Base-by-base conservation (phyloP, 176 grass and related monocot species). In the Oryza nivara region DNA sequence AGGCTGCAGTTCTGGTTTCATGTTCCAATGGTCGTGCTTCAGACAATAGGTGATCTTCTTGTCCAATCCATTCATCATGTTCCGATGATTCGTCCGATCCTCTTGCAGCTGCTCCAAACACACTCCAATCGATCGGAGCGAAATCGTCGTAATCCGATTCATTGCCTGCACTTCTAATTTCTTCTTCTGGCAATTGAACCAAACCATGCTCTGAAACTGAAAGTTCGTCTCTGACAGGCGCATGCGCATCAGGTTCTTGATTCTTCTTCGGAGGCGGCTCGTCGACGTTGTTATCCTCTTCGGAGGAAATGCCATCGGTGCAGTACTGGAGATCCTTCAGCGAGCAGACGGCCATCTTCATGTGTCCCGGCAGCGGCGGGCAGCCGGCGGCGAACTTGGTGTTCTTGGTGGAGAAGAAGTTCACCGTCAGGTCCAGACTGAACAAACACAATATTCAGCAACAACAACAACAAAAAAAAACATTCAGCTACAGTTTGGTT, bases 321-420 rank as follows among this genome's bases (percentile, higher is more conserved):
- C 78, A 83, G 84, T 83, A 95, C 14, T 88, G 93, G 44, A 98
- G 83, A 78, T 98, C 96, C 46, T 94, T 93, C 88, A 98, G 86
- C 3, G 72, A n/a, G 66, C 77, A 86, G 34, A 98, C 44, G 5
- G 75, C 66, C 0, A 82, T 75, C 82, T 86, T 94, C 96, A 98
- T 98, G 73, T 93, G 89, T 41, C 49, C 81, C 23, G 93, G 96
- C 66, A 95, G 85, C 46, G 83, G 38, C 9, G 78, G 88, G 80
- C 91, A 94, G 68, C 89, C 89, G 23, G 83, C 88, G 4, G 75
- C 75, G 78, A 96, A 84, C 82, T 96, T 96, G 41, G 47, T 88
- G 58, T 94, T 89, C 88, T 92, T 91, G 0, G 93, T 91, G 67
- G 96, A 95, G 87, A 98, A 95, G 83, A 98, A 98, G 82, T 98